These are phyloP conservation scores for Gentiana macrophylla DNA, from an alignment of 257 asterid genomes.

Conservation along the genomic window DNA sequence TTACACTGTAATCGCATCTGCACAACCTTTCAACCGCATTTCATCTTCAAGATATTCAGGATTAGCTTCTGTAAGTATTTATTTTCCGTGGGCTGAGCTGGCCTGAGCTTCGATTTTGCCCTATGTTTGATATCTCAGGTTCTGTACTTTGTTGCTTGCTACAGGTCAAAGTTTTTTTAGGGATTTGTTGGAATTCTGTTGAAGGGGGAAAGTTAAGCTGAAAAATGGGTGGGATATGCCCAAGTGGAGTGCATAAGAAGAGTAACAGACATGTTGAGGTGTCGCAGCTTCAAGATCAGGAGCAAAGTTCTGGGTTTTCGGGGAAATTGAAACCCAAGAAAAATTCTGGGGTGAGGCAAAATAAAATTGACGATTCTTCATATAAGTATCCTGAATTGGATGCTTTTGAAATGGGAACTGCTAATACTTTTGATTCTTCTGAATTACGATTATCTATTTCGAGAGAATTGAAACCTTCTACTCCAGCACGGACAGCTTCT, in stretches of 20 bases:
- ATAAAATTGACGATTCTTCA: constrained; percentile 29
- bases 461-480: constrained; percentile 59
- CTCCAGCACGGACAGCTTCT: constrained; percentile 44
- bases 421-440: constrained; percentile 61
- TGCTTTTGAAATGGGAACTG: constrained; percentile 33
- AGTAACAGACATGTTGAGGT: constrained; percentile 27
- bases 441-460: constrained; percentile 59
- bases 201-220: constrained; percentile 4
- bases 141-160: no score
- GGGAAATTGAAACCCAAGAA: constrained; percentile 52
- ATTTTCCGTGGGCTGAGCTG: constrained; percentile 6
- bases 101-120: constrained; percentile 1
- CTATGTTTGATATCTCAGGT: not conserved
- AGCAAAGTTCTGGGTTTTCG: constrained; percentile 54
- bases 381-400: constrained; percentile 43
- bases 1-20: not conserved
- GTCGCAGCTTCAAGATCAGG: constrained; percentile 38
- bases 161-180: not conserved
- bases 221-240: constrained; percentile 91
- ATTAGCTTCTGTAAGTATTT: not conserved
- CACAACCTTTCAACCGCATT: not conserved
- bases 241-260: constrained; percentile 53
- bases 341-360: constrained; percentile 36
- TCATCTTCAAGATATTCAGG: constrained; percentile 2
- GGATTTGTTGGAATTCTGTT: not conserved